phyloP scores from a whole-genome alignment of 2,329 filamentous ascomycete genomes.

The Cordyceps tenuipes region DNA sequence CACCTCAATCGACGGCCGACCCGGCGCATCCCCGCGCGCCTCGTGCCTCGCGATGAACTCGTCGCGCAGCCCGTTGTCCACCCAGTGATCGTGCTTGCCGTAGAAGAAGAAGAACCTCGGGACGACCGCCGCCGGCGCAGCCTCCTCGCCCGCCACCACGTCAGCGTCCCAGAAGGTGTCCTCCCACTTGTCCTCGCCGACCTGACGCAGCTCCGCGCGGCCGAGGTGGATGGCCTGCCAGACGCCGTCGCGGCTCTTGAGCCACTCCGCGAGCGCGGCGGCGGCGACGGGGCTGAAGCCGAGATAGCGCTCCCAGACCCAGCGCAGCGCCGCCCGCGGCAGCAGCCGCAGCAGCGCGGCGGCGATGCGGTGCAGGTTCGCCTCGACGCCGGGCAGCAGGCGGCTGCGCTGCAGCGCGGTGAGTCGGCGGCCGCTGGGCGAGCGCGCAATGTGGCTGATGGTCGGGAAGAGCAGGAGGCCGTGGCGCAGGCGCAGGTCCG shows the following conservation, averaged over 20 bases:
- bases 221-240: constrained; percentile 52
- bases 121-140: constrained; percentile 13
- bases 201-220: constrained; percentile 50
- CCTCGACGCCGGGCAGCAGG: constrained; percentile 32
- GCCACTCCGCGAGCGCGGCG: constrained; percentile 42
- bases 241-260: constrained; percentile 49
- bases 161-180: constrained; percentile 47
- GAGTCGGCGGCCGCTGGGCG: constrained; percentile 46
- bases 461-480: constrained; percentile 67
- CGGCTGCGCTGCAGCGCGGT: constrained; percentile 22
- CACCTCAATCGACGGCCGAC: constrained; percentile 40
- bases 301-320: constrained; percentile 34
- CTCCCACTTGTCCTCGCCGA: constrained; percentile 51
- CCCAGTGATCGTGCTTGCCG: constrained; percentile 54
- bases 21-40: constrained; percentile 23
- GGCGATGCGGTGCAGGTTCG: constrained; percentile 33
- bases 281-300: constrained; percentile 42
- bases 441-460: constrained; percentile 60
- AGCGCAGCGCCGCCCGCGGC: constrained; percentile 31
- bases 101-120: constrained; percentile 54
- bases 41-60: constrained; percentile 41
- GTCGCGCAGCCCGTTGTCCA: constrained; percentile 47
- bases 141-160: constrained; percentile 8
- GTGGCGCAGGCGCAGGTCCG: constrained; percentile 35
- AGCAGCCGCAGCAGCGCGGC: constrained; percentile 32